These are phyloP conservation scores for Pleurotus citrinopileatus DNA, from an alignment of 768 basidiomycete genomes.

Conservation along the genomic window DNA sequence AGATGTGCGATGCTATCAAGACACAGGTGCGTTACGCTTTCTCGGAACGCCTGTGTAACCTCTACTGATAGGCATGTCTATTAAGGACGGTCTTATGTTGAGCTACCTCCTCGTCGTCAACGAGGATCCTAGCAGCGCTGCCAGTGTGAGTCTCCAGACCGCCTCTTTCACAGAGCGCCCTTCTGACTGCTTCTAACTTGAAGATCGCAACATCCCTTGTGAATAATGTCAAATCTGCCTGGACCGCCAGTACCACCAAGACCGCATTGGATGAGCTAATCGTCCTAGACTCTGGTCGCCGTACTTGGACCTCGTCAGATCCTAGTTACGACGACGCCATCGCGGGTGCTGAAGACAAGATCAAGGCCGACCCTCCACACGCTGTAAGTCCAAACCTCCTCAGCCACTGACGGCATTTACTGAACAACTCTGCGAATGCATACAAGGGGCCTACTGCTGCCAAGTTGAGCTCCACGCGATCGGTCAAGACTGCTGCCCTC, in stretches of 20 bases:
- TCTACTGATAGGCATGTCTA: background rate
- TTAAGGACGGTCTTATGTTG: background rate
- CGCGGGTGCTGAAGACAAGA: conserved; percentile 1
- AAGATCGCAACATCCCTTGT: background rate
- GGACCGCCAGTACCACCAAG: background rate
- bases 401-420: background rate
- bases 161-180: background rate
- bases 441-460: background rate
- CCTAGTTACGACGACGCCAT: conserved; percentile 3
- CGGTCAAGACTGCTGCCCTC: conserved; percentile 6
- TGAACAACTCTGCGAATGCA: background rate
- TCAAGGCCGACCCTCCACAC: background rate
- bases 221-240: background rate
- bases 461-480: background rate
- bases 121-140: background rate
- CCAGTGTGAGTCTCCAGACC: background rate
- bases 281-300: background rate
- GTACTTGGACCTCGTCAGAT: background rate
- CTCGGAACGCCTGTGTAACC: background rate
- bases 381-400: background rate
- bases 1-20: conserved; percentile 7
- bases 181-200: background rate
- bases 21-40: background rate
- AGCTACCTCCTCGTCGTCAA: background rate
- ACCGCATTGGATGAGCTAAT: background rate